These are phyloP conservation scores for Alternaria arbusti DNA, from an alignment of 2,329 filamentous ascomycete species.

Conservation along the genomic window DNA sequence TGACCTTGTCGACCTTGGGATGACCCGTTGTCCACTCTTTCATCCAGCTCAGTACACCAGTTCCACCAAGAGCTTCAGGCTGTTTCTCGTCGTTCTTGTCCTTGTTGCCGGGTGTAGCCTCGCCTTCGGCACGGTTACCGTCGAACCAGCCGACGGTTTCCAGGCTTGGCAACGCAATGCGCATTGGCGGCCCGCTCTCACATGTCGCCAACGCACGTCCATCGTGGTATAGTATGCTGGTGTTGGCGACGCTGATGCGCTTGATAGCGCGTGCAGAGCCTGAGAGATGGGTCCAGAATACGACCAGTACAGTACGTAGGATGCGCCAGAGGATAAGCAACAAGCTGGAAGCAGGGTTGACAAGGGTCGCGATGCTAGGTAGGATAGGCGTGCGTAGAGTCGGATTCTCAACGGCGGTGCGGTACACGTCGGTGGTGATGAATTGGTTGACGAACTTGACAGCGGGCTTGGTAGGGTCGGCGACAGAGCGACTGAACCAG, in stretches of 20 bases:
- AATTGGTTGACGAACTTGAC: slow-evolving; percentile 75
- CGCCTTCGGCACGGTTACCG: slow-evolving; percentile 62
- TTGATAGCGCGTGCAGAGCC: slow-evolving; percentile 65
- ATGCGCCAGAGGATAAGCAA: slow-evolving; percentile 60
- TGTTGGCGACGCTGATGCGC: slow-evolving; percentile 75
- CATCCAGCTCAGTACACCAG: slow-evolving; percentile 66
- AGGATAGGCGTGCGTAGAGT: slow-evolving; percentile 64
- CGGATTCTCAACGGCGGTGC: slow-evolving; percentile 59
- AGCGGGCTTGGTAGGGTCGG: slow-evolving; percentile 51
- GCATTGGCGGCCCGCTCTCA: slow-evolving; percentile 73
- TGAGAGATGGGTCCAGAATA: slow-evolving; percentile 64
- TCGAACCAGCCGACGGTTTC: slow-evolving; percentile 76
- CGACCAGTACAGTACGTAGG: slow-evolving; percentile 63
- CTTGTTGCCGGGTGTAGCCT: slow-evolving; percentile 44
- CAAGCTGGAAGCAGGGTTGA: slow-evolving; percentile 64
- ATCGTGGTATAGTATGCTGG: slow-evolving; percentile 70
- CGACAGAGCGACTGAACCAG: slow-evolving; percentile 57
- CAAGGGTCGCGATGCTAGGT: slow-evolving; percentile 71
- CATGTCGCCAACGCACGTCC: slow-evolving; percentile 72
- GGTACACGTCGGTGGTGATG: slow-evolving; percentile 70
- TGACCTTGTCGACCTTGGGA: slow-evolving; percentile 69
- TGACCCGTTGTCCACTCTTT: slow-evolving; percentile 75
- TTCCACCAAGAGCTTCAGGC: slow-evolving; percentile 57
- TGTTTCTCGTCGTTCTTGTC: slow-evolving; percentile 18
- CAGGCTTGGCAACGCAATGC: slow-evolving; percentile 67